Evolutionary conservation across 257 asterid genomes (phyloP), one percentile per base, ranked within the genome.

Genomic region (Nicotiana noctiflora): DNA sequence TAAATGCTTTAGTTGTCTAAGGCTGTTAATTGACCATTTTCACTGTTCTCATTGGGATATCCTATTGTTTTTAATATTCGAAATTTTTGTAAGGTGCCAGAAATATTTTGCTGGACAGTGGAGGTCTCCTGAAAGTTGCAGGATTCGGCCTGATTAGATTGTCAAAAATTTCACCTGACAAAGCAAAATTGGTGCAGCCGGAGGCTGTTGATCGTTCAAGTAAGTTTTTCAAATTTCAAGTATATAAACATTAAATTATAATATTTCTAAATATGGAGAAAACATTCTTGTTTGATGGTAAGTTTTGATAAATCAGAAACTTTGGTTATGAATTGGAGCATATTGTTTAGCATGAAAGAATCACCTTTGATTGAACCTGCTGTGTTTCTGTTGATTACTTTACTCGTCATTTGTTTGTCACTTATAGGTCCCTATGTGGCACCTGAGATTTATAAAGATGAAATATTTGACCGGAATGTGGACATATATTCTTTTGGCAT

Each of bases 61-160:
- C 82, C 44, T 82, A 75, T 82, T 79, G 68, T 82, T 87, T 87
- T 88, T 92, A 95, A 91, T 87, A 88, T 86, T 84, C 86, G 83
- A 88, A 92, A 89, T 87, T 85, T 88, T 84, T 82, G 92, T 92
- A 95, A 95, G 99, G 99, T 93, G 98, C 97, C 99, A 95, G 99
- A 91, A 92, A 96, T 90, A 85, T 96, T 90, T 94, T 92, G 95
- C 94, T 96, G 91, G 99, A 94, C 82, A 87, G 91, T 87, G 99
- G 99, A 85, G 97, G 97, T 84, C 98, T 86, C 91, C 87, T 90
- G 89, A 96, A 96, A 89, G 97, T 96, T 83, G 91, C 98, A 29
- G 99, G 98, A 82, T 96, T 96, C 52, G 98, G 98, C 77, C 87
- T 94, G 78, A 79, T 87, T 81, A 90, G 87, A 86, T 65, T 90